Percentiles rank a stretch among this genome's conserved stretches.
These are phyloP conservation scores for Diplodia corticola DNA, from an alignment of 2,329 filamentous ascomycete species.

Conservation along the genomic window DNA sequence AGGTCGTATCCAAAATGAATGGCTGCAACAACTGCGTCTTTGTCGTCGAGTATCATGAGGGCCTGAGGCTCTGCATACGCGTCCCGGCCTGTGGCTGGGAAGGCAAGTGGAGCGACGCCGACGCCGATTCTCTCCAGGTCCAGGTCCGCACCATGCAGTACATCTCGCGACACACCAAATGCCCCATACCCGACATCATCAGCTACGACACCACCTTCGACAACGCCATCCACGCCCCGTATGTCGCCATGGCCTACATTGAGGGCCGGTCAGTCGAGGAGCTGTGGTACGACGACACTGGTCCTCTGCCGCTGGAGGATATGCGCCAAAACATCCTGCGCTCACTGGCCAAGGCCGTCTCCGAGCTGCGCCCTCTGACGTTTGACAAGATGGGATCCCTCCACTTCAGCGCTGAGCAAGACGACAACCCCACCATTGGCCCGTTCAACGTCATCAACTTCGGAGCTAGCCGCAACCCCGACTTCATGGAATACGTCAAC, in stretches of 20 bases:
- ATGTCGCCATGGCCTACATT: constrained; percentile 1
- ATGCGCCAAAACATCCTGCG: constrained; percentile 26
- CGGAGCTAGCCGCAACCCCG: not conserved
- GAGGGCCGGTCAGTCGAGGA: not conserved
- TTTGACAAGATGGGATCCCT: constrained; percentile 27
- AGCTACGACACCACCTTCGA: constrained; percentile 11
- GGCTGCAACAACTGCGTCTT: constrained; percentile 12
- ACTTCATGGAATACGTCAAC: not conserved
- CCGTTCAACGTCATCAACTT: not conserved
- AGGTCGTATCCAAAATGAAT: not conserved
- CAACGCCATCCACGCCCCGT: constrained; percentile 13
- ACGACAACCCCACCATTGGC: constrained; percentile 6
- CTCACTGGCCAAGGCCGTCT: constrained; percentile 25
- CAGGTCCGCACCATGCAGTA: constrained; percentile 14
- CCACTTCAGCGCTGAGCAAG: constrained; percentile 7
- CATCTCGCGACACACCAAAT: constrained; percentile 10
- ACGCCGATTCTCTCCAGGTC: not conserved
- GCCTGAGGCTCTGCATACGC: constrained; percentile 4
- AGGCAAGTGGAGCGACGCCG: constrained; percentile 2
- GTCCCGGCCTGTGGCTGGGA: constrained; percentile 6
- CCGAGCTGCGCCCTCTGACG: constrained; percentile 22
- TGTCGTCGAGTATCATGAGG: constrained; percentile 1
- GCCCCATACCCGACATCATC: not conserved
- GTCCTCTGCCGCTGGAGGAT: not conserved
- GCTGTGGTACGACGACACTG: not conserved